These are phyloP conservation scores for Boletus speciosus DNA, from an alignment of 768 basidiomycete genomes.

Conservation along the genomic window DNA sequence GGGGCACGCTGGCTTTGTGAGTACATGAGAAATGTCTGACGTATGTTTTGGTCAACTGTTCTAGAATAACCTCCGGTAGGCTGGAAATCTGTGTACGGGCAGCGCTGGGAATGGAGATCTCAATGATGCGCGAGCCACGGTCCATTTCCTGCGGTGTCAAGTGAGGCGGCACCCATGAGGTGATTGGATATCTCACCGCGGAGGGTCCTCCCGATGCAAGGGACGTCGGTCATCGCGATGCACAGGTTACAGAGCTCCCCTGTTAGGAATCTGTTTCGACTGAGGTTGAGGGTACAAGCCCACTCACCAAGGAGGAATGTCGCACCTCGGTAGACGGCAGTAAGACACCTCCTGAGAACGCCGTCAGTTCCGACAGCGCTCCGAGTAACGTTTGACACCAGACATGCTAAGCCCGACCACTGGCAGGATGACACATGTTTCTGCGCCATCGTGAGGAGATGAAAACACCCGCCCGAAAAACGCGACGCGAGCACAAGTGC, in stretches of 20 bases:
- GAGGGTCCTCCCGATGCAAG: not conserved
- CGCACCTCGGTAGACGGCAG: not conserved
- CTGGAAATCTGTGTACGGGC: not conserved
- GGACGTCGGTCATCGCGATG: not conserved
- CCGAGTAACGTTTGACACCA: not conserved
- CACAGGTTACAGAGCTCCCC: not conserved
- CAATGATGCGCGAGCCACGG: not conserved
- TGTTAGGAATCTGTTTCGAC: not conserved
- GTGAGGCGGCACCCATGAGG: not conserved
- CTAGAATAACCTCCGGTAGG: not conserved
- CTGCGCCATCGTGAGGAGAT: not conserved
- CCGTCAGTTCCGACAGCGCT: slow-evolving; percentile 4
- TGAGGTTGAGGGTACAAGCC: not conserved
- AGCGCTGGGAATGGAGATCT: not conserved
- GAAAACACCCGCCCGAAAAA: not conserved
- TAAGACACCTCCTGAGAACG: slow-evolving; percentile 1
- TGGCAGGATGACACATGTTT: not conserved
- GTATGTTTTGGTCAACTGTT: not conserved
- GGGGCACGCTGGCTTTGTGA: not conserved
- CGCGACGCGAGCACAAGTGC: not conserved
- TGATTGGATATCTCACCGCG: not conserved
- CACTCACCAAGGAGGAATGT: not conserved
- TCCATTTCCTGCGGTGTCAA: not conserved
- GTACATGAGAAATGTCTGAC: not conserved
- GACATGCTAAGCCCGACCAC: not conserved